Base-by-base conservation (phyloP, 108 stramenopile genomes). In the Fragilaria crotonensis region DNA sequence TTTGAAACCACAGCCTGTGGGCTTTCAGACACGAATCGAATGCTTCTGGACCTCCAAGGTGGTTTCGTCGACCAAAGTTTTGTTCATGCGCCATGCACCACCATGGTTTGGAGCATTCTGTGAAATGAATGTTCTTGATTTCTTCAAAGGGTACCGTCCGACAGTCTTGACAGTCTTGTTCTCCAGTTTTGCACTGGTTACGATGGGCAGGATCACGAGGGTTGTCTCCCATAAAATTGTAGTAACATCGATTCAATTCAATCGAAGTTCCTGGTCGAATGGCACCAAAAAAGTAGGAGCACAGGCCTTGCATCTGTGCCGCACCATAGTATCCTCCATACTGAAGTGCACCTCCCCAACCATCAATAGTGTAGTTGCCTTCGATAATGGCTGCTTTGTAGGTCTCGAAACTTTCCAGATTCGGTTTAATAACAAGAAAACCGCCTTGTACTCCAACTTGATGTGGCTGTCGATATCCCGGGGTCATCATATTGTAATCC, bases 101-200 rank as follows among this genome's bases (percentile, higher is more conserved):
- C 82, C 84, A 87, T 0, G 94, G 94, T 58, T 95, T 95, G 51
- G 64, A 73, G 64, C 94, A 95, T 19, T 85, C 68, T 23, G 94
- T 93, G 54, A 89, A 91, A 72, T 95, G 94, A 5, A 70, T 68
- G 4, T 64, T 62, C 26, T 72, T 62, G 11, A 95, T 71, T 47
- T 76, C 72, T 14, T 49, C 63, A 18, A 82, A 19, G 44, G 64
- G 23, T 0, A 63, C 70, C 23, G 70, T 30, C 5, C 80, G 76
- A 60, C 91, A 93, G 60, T 93, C 87, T 52, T 87, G 68, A 59
- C 91, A 93, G 1, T 33, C 18, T 7, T 46, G 52, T 32, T 77
- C 58, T 4, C 73, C 55, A 52, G 84, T 80, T 1, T 74, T 64
- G 60, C 81, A 89, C 19, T 74, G 70, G 19, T 66, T 60, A 49